A percentile compares a stretch with the other conserved stretches of the same genome.
phyloP scores from a whole-genome alignment of 768 basidiomycete species.

The Goffeauzyma gilvescens region DNA sequence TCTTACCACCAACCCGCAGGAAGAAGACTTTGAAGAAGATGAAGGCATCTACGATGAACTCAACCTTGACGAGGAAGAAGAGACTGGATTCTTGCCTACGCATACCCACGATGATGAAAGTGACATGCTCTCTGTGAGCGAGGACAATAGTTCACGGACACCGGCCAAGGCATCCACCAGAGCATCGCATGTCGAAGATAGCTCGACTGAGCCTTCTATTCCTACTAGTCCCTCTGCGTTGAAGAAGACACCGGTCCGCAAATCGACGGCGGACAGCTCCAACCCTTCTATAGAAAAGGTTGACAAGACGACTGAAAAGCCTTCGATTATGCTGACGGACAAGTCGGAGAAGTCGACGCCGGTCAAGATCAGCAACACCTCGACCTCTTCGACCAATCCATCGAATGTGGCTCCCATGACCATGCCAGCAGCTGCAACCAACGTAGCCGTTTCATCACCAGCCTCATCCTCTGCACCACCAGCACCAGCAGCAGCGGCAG shows the following conservation, averaged over 20 bases:
- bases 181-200: no score
- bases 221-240: slow-evolving; percentile 26
- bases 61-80: slow-evolving; percentile 89
- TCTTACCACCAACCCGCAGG: slow-evolving; percentile 48
- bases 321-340: neutral
- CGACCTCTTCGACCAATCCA: neutral
- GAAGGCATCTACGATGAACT: slow-evolving; percentile 96
- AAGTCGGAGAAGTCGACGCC: slow-evolving; percentile 8
- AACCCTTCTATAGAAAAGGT: no score
- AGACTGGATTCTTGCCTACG: no score
- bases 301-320: no score
- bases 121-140: slow-evolving; percentile 3
- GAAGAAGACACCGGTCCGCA: slow-evolving; percentile 25
- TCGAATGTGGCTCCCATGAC: neutral
- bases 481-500: slow-evolving; percentile 10
- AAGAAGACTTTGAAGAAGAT: slow-evolving; percentile 93
- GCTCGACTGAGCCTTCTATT: no score
- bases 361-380: slow-evolving; percentile 6
- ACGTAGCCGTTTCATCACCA: neutral
- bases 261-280: slow-evolving; percentile 24
- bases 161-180: slow-evolving; percentile 23
- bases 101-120: no score
- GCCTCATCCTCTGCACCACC: slow-evolving; percentile 4
- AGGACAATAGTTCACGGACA: slow-evolving; percentile 14
- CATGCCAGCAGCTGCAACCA: slow-evolving; percentile 4